Evolutionary conservation across 257 asterid species (phyloP).

Genomic region (Cynanchum wilfordii): DNA sequence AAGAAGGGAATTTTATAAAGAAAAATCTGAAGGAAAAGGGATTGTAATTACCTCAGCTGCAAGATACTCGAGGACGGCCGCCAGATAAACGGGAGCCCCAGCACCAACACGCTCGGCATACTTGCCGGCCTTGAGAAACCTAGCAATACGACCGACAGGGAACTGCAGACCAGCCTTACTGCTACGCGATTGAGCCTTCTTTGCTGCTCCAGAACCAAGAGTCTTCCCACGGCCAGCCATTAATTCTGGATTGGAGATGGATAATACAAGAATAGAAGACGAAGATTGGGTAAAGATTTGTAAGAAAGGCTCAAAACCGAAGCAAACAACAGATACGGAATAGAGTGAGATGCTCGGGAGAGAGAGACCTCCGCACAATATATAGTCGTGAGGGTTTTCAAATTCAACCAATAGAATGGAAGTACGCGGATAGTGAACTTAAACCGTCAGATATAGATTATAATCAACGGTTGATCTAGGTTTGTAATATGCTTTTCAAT

Average conservation of each 20-base stretch:
- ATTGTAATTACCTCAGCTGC: constrained; percentile 60
- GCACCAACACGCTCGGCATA: constrained; percentile 86
- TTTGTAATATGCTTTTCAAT: not conserved
- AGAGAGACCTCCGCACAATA: constrained; percentile 20
- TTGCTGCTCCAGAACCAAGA: constrained; percentile 63
- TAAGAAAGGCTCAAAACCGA: not conserved
- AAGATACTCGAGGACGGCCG: constrained; percentile 78
- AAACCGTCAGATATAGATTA: constrained; percentile 31
- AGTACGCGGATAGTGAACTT: constrained; percentile 30
- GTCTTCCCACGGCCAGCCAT: constrained; percentile 92
- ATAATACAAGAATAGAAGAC: no score
- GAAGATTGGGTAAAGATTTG: not conserved
- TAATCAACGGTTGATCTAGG: constrained; percentile 31
- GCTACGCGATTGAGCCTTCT: constrained; percentile 66
- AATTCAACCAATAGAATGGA: constrained; percentile 23
- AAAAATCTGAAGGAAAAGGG: not conserved
- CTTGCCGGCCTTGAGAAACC: constrained; percentile 81
- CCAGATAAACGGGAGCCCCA: constrained; percentile 85
- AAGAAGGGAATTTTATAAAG: not conserved
- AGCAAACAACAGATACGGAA: not conserved
- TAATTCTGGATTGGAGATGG: not conserved
- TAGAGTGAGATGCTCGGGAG: not conserved
- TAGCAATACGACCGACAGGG: constrained; percentile 86
- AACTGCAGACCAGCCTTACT: constrained; percentile 78
- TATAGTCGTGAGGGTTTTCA: constrained; percentile 27